phyloP scores from a whole-genome alignment of 139 green algal genomes.

The Chlamydomonas applanata region DNA sequence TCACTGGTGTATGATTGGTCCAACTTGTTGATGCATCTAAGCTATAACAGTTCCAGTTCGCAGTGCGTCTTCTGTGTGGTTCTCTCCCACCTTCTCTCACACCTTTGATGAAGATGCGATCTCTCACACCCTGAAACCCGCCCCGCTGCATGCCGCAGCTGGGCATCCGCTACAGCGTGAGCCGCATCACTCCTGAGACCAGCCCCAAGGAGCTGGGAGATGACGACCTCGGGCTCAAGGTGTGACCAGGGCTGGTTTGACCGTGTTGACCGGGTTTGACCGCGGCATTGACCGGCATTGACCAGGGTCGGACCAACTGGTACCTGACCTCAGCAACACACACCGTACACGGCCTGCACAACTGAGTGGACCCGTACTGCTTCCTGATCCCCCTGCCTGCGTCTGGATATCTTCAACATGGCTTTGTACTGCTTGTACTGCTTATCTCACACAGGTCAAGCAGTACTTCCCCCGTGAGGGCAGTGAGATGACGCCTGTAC shows the following conservation, averaged over 20 bases:
- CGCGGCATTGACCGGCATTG: too few species aligned
- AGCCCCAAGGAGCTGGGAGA: slow-evolving; percentile 1
- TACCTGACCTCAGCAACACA: too few species aligned
- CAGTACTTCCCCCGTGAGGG: slow-evolving; percentile 72
- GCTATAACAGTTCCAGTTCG: too few species aligned
- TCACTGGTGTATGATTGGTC: too few species aligned
- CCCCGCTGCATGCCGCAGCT: slow-evolving; percentile 72
- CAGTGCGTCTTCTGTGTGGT: not conserved
- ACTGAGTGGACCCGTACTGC: too few species aligned
- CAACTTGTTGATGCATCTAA: too few species aligned
- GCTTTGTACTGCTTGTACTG: not conserved
- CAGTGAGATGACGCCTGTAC: slow-evolving; percentile 61
- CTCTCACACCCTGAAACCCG: not conserved
- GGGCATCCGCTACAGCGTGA: slow-evolving; percentile 78
- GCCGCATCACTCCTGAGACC: slow-evolving; percentile 33
- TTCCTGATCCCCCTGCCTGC: too few species aligned
- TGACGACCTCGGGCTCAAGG: slow-evolving; percentile 24
- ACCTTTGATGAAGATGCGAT: slow-evolving; percentile 2
- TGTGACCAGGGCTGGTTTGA: too few species aligned
- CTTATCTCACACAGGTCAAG: slow-evolving; percentile 41
- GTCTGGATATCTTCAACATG: not conserved
- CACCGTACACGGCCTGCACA: too few species aligned
- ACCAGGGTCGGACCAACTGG: not conserved
- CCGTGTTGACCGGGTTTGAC: not conserved
- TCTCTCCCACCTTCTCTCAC: slow-evolving; percentile 79